Conservation (phyloP, 345 rosid genomes). For the Lagerstroemia speciosa region DNA sequence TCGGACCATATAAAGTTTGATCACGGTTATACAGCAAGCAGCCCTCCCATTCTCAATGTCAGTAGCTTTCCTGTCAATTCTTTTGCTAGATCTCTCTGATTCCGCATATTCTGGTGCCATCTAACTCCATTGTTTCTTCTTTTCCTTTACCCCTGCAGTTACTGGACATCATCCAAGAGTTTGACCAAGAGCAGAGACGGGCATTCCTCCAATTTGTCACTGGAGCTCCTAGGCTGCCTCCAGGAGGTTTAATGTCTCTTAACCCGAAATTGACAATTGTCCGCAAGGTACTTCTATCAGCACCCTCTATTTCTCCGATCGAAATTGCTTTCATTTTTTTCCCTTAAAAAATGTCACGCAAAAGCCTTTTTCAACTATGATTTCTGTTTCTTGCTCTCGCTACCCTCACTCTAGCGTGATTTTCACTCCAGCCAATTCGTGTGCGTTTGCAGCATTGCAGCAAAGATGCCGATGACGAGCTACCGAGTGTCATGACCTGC, state of each 20-base stretch:
- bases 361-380: not conserved
- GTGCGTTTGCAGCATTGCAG: slow-evolving; percentile 49
- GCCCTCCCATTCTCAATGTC: slow-evolving; percentile 69
- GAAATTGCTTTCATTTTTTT: too few species aligned
- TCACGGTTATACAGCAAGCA: slow-evolving; percentile 98
- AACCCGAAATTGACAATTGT: slow-evolving; percentile 88
- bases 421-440: not conserved
- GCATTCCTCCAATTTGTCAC: slow-evolving; percentile 93
- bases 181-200: slow-evolving; percentile 46
- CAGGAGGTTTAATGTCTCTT: slow-evolving; percentile 84
- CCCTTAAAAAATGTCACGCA: too few species aligned
- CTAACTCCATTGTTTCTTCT: not conserved
- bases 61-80: slow-evolving; percentile 11
- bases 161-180: slow-evolving; percentile 69
- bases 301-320: too few species aligned
- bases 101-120: not conserved
- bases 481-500: slow-evolving; percentile 97
- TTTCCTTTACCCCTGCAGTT: slow-evolving; percentile 29
- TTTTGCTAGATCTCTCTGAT: not conserved
- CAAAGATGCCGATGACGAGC: slow-evolving; percentile 56
- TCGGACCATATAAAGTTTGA: slow-evolving; percentile 90
- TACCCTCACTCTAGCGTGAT: not conserved
- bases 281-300: slow-evolving; percentile 53
- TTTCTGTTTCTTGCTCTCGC: too few species aligned
- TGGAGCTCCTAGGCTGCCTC: slow-evolving; percentile 91